Percentiles rank a stretch among this genome's conserved stretches.
Conservation (phyloP, 1,284 basidiomycete species). For the Puccinia triticina region DNA sequence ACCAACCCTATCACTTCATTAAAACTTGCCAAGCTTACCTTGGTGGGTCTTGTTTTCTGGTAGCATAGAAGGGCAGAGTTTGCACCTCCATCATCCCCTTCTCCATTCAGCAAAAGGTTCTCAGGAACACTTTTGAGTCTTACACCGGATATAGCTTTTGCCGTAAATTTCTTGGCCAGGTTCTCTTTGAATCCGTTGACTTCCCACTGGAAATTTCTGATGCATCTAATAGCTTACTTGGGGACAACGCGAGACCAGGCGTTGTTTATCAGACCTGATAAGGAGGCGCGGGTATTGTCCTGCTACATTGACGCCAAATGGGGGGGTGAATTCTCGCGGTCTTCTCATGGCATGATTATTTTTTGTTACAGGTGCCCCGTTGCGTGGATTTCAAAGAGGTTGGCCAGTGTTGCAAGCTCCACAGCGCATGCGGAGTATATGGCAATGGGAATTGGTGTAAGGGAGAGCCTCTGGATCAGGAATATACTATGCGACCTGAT, state of each 20-base stretch:
- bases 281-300: not conserved
- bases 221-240: not conserved
- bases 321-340: not conserved
- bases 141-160: conserved; percentile 4
- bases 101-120: too few relatives aligned
- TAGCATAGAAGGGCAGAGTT: too few relatives aligned
- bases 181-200: not conserved
- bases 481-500: not conserved
- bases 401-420: too few relatives aligned
- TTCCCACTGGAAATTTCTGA: not conserved
- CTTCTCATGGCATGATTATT: not conserved
- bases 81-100: too few relatives aligned
- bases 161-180: not conserved
- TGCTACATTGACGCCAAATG: not conserved
- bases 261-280: not conserved
- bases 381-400: not conserved
- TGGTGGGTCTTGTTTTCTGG: too few relatives aligned
- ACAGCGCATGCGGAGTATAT: too few relatives aligned
- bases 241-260: too few relatives aligned
- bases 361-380: not conserved
- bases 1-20: too few relatives aligned
- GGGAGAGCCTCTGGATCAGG: not conserved
- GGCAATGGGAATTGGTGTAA: not conserved
- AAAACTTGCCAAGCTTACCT: too few relatives aligned
- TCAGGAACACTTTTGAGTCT: too few relatives aligned